Conservation (phyloP, 2,329 filamentous ascomycete species). For the Didymella segeticola region DNA sequence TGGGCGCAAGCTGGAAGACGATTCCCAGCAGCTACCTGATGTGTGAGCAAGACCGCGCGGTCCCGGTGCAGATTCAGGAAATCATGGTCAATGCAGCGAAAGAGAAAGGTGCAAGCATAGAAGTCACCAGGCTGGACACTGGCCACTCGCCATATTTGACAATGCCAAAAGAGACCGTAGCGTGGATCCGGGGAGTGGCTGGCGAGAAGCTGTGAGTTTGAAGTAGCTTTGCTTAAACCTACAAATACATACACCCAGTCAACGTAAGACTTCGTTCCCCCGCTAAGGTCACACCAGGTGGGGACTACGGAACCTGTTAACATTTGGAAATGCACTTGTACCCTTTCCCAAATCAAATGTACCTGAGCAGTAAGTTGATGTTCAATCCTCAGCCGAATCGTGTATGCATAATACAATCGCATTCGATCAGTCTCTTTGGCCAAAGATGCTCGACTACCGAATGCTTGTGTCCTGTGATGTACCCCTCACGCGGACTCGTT, state of each 20-base stretch:
- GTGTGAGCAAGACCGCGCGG: conserved; percentile 46
- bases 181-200: conserved; percentile 37
- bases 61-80: conserved; percentile 43
- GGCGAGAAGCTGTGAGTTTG: not conserved
- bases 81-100: conserved; percentile 36
- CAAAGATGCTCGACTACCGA: not conserved
- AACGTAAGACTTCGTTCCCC: too few species aligned
- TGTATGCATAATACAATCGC: not conserved
- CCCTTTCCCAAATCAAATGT: not conserved
- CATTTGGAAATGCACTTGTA: not conserved
- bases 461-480: not conserved
- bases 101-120: conserved; percentile 37
- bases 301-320: too few species aligned
- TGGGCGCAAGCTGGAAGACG: conserved; percentile 43
- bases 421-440: not conserved
- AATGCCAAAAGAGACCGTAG: conserved; percentile 44
- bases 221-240: not conserved
- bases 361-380: not conserved
- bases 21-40: conserved; percentile 47
- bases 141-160: conserved; percentile 54
- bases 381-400: not conserved
- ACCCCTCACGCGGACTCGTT: conserved; percentile 7
- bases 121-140: conserved; percentile 41
- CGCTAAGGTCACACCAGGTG: too few species aligned
- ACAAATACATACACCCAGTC: not conserved